Evolutionary conservation across 2,329 filamentous ascomycete species (phyloP).

Genomic region (Pseudocercospora musae): DNA sequence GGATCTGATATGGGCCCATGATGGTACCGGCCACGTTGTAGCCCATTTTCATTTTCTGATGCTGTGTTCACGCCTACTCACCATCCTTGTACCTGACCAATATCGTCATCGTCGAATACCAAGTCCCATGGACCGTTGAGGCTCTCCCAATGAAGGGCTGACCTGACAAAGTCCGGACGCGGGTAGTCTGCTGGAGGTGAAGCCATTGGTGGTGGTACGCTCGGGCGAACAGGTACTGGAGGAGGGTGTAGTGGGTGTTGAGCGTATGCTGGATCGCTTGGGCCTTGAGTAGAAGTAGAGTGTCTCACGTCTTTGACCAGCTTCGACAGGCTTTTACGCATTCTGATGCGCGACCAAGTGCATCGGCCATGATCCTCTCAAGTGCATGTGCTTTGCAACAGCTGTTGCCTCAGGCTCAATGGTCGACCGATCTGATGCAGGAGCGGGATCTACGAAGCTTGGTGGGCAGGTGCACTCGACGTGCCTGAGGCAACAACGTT

Average conservation of each 20-base stretch:
- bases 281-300: constrained; percentile 3
- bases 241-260: constrained; percentile 2
- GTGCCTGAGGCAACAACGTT: neutral
- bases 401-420: no score
- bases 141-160: constrained; percentile 55
- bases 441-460: neutral
- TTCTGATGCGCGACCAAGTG: neutral
- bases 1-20: no score
- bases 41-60: no score
- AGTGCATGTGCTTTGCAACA: no score
- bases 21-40: no score
- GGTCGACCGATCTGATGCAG: neutral
- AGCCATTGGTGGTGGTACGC: constrained; percentile 9
- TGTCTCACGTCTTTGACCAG: constrained; percentile 17
- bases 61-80: neutral
- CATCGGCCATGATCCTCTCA: neutral
- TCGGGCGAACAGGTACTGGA: constrained; percentile 8
- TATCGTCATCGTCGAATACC: constrained; percentile 62
- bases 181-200: constrained; percentile 47
- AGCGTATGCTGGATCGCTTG: neutral
- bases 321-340: constrained; percentile 19
- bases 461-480: neutral
- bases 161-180: constrained; percentile 62
- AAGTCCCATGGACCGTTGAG: constrained; percentile 64
- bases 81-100: constrained; percentile 54